A percentile compares a stretch with the other conserved stretches of the same genome.
Conservation (phyloP, 345 rosid genomes). For the Brassica nigra region DNA sequence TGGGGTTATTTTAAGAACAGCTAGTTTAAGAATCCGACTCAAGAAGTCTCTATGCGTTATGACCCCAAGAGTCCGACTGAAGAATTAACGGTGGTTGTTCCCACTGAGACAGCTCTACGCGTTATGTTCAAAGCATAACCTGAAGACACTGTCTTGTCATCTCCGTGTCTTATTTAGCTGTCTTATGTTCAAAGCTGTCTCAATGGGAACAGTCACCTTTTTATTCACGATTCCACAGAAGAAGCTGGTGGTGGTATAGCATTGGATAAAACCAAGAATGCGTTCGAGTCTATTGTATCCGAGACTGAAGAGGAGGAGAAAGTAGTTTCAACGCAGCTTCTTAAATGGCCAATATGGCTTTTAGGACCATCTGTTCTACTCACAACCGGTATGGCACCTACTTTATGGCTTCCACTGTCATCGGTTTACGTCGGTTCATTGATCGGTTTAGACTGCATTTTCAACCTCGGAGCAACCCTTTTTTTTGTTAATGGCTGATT, state of each 20-base stretch:
- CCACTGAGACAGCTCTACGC: too few relatives aligned
- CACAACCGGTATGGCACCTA: constrained; percentile 82
- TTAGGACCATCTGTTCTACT: constrained; percentile 87
- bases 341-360: constrained; percentile 90
- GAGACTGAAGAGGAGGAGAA: constrained; percentile 43
- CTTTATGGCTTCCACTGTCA: constrained; percentile 86
- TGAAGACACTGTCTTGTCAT: constrained; percentile 22
- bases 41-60: constrained; percentile 43
- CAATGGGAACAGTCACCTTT: constrained; percentile 68
- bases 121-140: constrained; percentile 25
- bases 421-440: constrained; percentile 82
- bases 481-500: constrained; percentile 87
- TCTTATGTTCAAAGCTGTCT: constrained; percentile 48
- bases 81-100: neutral
- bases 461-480: constrained; percentile 82
- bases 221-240: constrained; percentile 47
- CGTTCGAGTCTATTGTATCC: constrained; percentile 60
- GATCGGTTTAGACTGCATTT: constrained; percentile 85
- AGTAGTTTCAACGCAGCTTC: constrained; percentile 31
- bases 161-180: constrained; percentile 38
- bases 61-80: constrained; percentile 35
- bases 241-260: constrained; percentile 47
- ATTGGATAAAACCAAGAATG: constrained; percentile 50
- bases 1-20: constrained; percentile 16
- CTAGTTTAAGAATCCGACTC: constrained; percentile 7